Base-by-base conservation (phyloP, 306 rosid species). In the Styphnolobium japonicum region DNA sequence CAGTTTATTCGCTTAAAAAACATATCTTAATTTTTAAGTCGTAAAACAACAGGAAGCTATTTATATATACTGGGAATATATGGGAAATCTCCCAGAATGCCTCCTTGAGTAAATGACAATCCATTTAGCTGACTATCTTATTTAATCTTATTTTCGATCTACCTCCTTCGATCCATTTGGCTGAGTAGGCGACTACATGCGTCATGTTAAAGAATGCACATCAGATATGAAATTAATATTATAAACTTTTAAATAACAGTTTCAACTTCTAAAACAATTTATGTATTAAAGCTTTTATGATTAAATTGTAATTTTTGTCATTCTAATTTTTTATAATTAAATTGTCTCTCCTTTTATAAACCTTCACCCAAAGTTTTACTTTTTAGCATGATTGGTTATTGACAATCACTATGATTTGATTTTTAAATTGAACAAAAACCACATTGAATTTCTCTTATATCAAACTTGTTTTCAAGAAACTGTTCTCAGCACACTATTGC, bases 101-200 rank as follows among this genome's bases (percentile, higher is more conserved):
- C 53, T 31, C 22, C 46, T 77, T 71, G 80, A 83, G 82, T 45
- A 33, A 55, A 29, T 53, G 67, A 25, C 76, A 82, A 79, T 29
- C 45, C 18, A 63, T 37, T 11, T 63, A 45, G 80, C 74, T 82
- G 86, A 74, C 86, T 8, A 14, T 78, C 23, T 43, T 36, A 49
- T 72, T 58, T 6, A 29, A 42, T 62, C 11, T 27, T 21, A 29
- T 63, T 62, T 66, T 57, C 2, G 16, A 68, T 81, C 68, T 72
- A 43, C 55, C 76, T 9, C 49, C 11, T 72, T 64, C 5, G 29
- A 52, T 21, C 58, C 2, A 76, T 25, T 46, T 57, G 64, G 73
- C 31, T 62, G 6, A 67, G 73, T 18, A 37, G 4, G 39, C 73
- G n/a, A 73, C n/a, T 75, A 22, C 29, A 61, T 62, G 68, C 74